Base-by-base conservation (phyloP, 2,329 filamentous ascomycete genomes). In the Fusarium humuli region DNA sequence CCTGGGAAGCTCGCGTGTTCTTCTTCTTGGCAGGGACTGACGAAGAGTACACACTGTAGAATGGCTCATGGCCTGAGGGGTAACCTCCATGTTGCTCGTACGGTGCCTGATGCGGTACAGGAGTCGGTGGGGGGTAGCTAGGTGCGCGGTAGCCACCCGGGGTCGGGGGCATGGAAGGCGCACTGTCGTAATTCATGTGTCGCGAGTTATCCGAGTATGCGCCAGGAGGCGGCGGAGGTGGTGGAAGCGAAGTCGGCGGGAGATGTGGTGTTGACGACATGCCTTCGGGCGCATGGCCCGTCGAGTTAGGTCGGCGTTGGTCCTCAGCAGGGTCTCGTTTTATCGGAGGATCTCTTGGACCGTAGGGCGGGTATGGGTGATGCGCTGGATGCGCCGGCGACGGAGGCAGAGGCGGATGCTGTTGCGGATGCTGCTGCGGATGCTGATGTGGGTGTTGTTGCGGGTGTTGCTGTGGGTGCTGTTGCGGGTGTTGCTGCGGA, bases 1-100 rank as follows among this genome's bases (percentile, higher is more conserved):
- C 88, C 84, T 91, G 88, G 11, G 88, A 89, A 30, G 88, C 88
- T 72, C 88, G 83, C 54, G 89, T 88, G n/a, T 88, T 87, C 80
- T 90, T 90, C 75, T 88, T 85, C 77, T 90, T 89, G 7, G 77
- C 72, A 18, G 76, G 73, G 7, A 82, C 81, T 6, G 80, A 80
- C 7, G 84, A 79, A 6, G 83, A 75, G 63, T 85, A 85, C 10
- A 86, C 76, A 27, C 76, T 78, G 62, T 81, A 79, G 58, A 81
- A 78, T 46, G 79, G 68, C 69, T 83, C 77, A 55, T 79, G 78
- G 44, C 76, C 81, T 16, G 68, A 61, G 27, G 69, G 58, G 46
- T 80, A 81, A 32, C 68, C 65, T 11, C 74, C 61, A 40, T 77
- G 78, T 29, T 74, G 72, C 42, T 83, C 82, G 57, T 84, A 83